Percentiles rank a stretch among this genome's conserved stretches.
Evolutionary conservation across 495 filamentous ascomycete genomes (phyloP).

Genomic region (Talaromyces nanjingensis): DNA sequence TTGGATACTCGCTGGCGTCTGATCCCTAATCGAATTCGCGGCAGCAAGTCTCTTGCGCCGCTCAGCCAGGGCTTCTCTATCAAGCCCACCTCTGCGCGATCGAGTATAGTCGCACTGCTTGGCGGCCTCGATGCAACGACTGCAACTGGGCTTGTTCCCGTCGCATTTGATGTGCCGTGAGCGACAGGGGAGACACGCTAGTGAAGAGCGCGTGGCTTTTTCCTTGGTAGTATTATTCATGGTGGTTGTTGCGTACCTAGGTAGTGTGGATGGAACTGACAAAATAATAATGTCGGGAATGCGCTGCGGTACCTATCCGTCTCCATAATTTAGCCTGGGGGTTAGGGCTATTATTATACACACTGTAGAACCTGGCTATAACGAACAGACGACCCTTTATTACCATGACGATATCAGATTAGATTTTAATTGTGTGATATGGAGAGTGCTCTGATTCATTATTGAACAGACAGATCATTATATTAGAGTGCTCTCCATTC

Average conservation of each 20-base stretch:
- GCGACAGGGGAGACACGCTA: slow-evolving; percentile 21
- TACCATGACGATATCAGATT: too few relatives aligned
- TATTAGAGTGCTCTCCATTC: too few relatives aligned
- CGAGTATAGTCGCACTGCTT: slow-evolving; percentile 41
- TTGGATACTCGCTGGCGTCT: neutral
- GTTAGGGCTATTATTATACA: too few relatives aligned
- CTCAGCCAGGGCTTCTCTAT: slow-evolving; percentile 18
- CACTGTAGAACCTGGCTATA: too few relatives aligned
- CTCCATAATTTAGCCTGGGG: too few relatives aligned
- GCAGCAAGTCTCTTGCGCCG: slow-evolving; percentile 16
- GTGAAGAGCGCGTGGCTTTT: slow-evolving; percentile 10
- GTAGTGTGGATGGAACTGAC: neutral
- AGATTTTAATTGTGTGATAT: too few relatives aligned
- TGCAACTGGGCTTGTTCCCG: slow-evolving; percentile 14
- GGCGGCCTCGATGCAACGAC: slow-evolving; percentile 33
- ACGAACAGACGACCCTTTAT: too few relatives aligned
- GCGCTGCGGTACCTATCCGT: too few relatives aligned
- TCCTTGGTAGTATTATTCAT: neutral
- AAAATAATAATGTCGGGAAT: too few relatives aligned
- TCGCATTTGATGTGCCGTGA: slow-evolving; percentile 23
- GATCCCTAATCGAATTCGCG: neutral
- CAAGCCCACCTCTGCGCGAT: slow-evolving; percentile 46
- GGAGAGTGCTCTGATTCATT: too few relatives aligned
- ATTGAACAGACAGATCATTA: too few relatives aligned
- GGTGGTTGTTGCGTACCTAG: neutral